Conservation (phyloP, 352 stramenopile species). For the Peronospora tabacina region DNA sequence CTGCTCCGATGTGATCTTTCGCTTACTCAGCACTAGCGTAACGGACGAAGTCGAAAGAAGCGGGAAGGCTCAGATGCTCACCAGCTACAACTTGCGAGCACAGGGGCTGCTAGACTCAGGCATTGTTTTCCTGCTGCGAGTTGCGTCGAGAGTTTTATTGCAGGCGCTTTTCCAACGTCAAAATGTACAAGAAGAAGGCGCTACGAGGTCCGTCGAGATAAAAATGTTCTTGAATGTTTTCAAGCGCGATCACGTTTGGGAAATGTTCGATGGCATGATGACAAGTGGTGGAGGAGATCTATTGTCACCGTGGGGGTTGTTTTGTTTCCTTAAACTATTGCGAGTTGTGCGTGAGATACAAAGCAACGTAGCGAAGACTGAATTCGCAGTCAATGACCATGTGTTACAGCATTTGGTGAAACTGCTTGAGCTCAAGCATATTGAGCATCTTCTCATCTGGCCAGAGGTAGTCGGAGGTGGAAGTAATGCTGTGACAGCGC, state of each 20-base stretch:
- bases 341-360: conserved; percentile 65
- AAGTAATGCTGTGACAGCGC: conserved; percentile 67
- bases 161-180: conserved; percentile 7
- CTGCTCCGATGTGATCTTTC: conserved; percentile 35
- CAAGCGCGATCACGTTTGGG: conserved; percentile 38
- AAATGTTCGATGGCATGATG: conserved; percentile 42
- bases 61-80: conserved; percentile 43
- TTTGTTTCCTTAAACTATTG: conserved; percentile 79
- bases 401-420: conserved; percentile 53
- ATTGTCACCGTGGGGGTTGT: conserved; percentile 76
- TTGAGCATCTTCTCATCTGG: conserved; percentile 62
- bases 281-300: conserved; percentile 44
- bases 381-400: conserved; percentile 46
- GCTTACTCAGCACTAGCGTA: conserved; percentile 36
- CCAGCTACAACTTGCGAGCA: conserved; percentile 60
- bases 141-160: conserved; percentile 46
- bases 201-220: conserved; percentile 19
- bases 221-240: conserved; percentile 42
- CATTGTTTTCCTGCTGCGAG: conserved; percentile 53
- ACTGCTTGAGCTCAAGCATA: conserved; percentile 48
- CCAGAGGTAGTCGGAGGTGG: conserved; percentile 73
- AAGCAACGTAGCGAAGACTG: conserved; percentile 33
- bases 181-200: conserved; percentile 2
- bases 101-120: conserved; percentile 58
- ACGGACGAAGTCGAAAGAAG: conserved; percentile 10